Percentiles rank a stretch among this genome's conserved stretches.
Evolutionary conservation across 345 rosid genomes (phyloP).

Genomic region (Kandelia obovata): DNA sequence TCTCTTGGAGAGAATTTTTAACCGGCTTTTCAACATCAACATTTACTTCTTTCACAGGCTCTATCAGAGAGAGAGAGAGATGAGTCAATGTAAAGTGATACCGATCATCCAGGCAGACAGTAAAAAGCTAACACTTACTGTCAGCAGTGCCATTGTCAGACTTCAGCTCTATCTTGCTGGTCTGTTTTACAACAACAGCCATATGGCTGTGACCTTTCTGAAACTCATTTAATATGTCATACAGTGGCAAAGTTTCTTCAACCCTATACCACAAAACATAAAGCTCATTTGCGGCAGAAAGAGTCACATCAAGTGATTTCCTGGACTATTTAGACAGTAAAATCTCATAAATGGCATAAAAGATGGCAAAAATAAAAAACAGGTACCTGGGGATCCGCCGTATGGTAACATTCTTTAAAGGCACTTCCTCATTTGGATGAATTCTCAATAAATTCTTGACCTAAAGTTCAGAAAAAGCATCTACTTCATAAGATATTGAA

Average conservation of each 20-base stretch:
- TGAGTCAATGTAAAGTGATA: background rate
- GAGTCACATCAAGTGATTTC: background rate
- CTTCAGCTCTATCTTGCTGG: slow-evolving; percentile 33
- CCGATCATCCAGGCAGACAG: background rate
- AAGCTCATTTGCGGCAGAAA: background rate
- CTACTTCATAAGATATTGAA: background rate
- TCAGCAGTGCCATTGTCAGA: slow-evolving; percentile 18
- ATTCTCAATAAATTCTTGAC: slow-evolving; percentile 79
- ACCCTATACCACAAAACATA: slow-evolving; percentile 42
- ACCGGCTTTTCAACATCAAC: slow-evolving; percentile 52
- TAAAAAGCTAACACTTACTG: slow-evolving; percentile 31
- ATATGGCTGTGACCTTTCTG: slow-evolving; percentile 99
- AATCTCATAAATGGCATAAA: background rate
- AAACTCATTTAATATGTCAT: slow-evolving; percentile 95
- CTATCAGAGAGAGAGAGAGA: slow-evolving; percentile 23
- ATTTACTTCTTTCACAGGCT: slow-evolving; percentile 45
- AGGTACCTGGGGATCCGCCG: slow-evolving; percentile 85
- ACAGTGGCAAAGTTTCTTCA: slow-evolving; percentile 73
- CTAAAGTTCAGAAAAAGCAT: slow-evolving; percentile 30
- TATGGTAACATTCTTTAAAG: slow-evolving; percentile 80
- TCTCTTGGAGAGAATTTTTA: slow-evolving; percentile 47
- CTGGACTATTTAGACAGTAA: background rate
- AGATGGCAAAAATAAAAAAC: background rate
- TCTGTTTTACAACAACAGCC: slow-evolving; percentile 79
- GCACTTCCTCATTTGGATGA: slow-evolving; percentile 75